These are phyloP conservation scores for Fusarium nematophilum DNA, from an alignment of 2,329 filamentous ascomycete species.

Conservation along the genomic window DNA sequence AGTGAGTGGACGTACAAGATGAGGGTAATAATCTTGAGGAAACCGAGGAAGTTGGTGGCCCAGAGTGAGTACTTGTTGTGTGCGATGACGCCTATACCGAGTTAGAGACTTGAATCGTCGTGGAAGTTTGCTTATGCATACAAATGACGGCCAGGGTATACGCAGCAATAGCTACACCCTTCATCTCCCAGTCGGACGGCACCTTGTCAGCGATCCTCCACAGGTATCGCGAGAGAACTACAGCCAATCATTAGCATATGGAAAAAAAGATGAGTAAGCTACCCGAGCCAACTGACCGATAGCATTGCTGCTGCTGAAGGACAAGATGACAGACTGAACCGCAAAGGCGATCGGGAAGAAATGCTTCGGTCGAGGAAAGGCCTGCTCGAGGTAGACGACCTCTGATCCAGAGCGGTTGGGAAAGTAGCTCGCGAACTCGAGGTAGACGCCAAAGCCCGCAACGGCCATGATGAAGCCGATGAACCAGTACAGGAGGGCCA, in stretches of 20 bases:
- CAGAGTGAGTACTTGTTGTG: conserved; percentile 69
- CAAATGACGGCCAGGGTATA: conserved; percentile 70
- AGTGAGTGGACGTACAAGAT: conserved; percentile 55
- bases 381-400: conserved; percentile 76
- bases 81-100: conserved; percentile 53
- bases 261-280: too few relatives aligned
- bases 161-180: conserved; percentile 73
- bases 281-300: conserved; percentile 52
- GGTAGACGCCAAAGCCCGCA: conserved; percentile 67
- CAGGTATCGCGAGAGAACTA: conserved; percentile 71
- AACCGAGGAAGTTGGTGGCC: conserved; percentile 66
- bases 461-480: conserved; percentile 70
- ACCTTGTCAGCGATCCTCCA: conserved; percentile 65
- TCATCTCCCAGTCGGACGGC: conserved; percentile 71
- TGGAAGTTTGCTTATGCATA: conserved; percentile 45
- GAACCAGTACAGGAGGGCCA: conserved; percentile 72
- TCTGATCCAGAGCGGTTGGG: conserved; percentile 74
- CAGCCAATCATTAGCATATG: neutral
- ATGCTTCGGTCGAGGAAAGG: conserved; percentile 71
- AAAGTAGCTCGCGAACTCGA: conserved; percentile 74
- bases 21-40: conserved; percentile 70
- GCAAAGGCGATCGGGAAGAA: conserved; percentile 74
- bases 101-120: too few relatives aligned
- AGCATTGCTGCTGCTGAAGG: conserved; percentile 74
- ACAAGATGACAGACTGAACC: conserved; percentile 70